Conservation (phyloP, 2,329 filamentous ascomycete species). For the Pseudocercospora eumusae region DNA sequence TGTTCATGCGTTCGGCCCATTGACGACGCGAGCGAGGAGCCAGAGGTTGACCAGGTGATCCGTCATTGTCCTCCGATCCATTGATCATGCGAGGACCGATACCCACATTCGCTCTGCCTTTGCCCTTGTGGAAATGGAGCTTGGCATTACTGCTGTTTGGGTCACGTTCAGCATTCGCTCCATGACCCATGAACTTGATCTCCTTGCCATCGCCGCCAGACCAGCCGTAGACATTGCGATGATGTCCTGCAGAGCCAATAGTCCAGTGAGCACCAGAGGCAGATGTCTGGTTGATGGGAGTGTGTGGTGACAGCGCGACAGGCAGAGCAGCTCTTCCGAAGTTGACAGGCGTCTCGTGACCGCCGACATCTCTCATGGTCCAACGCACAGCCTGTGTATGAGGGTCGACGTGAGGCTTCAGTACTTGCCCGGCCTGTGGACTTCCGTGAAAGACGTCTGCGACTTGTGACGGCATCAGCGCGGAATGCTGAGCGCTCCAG, state of each 20-base stretch:
- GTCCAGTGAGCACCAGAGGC: slow-evolving; percentile 26
- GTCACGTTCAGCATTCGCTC: slow-evolving; percentile 37
- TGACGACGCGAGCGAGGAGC: slow-evolving; percentile 32
- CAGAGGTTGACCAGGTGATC: slow-evolving; percentile 25
- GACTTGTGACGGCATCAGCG: not conserved
- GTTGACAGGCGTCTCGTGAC: slow-evolving; percentile 19
- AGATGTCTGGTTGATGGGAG: slow-evolving; percentile 17
- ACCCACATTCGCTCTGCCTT: slow-evolving; percentile 3
- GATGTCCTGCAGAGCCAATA: slow-evolving; percentile 24
- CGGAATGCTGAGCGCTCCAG: not conserved
- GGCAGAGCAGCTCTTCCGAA: slow-evolving; percentile 23
- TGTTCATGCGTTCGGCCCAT: slow-evolving; percentile 30
- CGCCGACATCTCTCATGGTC: slow-evolving; percentile 22
- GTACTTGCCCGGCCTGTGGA: slow-evolving; percentile 26
- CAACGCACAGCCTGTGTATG: slow-evolving; percentile 25
- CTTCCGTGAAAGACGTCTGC: slow-evolving; percentile 10
- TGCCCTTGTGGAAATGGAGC: slow-evolving; percentile 21
- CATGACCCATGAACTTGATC: slow-evolving; percentile 40
- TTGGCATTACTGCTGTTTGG: slow-evolving; percentile 32
- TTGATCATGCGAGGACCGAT: slow-evolving; percentile 25
- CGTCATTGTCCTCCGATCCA: slow-evolving; percentile 16
- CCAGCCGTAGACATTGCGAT: slow-evolving; percentile 35
- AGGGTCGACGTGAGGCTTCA: slow-evolving; percentile 24
- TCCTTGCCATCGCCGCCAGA: slow-evolving; percentile 41
- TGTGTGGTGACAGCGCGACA: slow-evolving; percentile 6